Evolutionary conservation across 805 yeast genomes (phyloP), one percentile per base, ranked within the genome.

Genomic region (Metahyphopichia silvanorum): DNA sequence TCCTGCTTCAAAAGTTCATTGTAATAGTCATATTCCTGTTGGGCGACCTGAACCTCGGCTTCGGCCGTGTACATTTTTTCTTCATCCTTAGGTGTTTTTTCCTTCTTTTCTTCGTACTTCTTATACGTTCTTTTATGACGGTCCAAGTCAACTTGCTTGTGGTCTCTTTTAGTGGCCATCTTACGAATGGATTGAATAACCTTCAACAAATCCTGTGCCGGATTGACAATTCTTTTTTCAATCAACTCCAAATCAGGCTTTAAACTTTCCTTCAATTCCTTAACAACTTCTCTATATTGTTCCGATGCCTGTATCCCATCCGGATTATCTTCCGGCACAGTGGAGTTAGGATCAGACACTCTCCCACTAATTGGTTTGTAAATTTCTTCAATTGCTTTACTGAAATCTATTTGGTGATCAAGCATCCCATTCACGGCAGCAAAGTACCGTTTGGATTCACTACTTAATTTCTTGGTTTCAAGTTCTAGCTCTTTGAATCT

Each of bases 291-390:
- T 37, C 95, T 72, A 61, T 89, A 93, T 55, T 84, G 95, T 53
- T 85, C 95, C 49, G 94, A 78, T 1, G 98, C 98, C 51, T 84
- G 80, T 44, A 93, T 87, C 47, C 98, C 98, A 33, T 93, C 95
- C 3, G 97, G 97, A 53, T 89, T 89, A 46, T 94, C 97, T 55
- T 93, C 98, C 0, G 89, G 89, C 29, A 78, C 74, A 2, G 86
- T 60, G 6, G 93, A 77, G 52, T 81, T 85, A 6, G 97, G 96
- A 56, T 93, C 98, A 11, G 93, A 79, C 55, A 85, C 69, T 40
- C 88, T 79, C 26, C 98, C 98, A 35, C 93, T 80, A 40, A 93
- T 93, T 1, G 98, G 98, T 61, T 91, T 87, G 66, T 88, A 93
- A 39, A 93, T 84, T 54, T 89, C 96, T 57, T 89, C 97, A 61